Evolutionary conservation across 495 filamentous ascomycete species (phyloP).

Genomic region (Hypomontagnella submonticulosa): DNA sequence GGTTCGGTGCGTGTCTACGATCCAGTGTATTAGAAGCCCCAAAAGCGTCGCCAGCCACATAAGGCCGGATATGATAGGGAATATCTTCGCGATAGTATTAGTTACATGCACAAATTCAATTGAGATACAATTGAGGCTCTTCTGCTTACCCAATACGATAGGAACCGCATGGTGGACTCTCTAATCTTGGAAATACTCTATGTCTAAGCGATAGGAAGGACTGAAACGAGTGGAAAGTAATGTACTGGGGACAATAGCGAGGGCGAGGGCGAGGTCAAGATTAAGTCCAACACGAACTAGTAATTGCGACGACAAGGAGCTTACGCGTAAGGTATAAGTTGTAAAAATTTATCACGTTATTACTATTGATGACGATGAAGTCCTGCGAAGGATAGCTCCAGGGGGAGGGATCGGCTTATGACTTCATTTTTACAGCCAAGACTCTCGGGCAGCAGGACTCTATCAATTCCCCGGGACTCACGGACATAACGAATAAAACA

Average conservation of each 20-base stretch:
- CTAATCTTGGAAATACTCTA: conserved; percentile 2
- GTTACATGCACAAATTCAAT: conserved; percentile 11
- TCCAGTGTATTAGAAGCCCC: conserved; percentile 70
- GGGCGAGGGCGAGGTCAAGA: background rate
- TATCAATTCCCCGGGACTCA: conserved; percentile 18
- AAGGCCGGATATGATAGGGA: conserved; percentile 80
- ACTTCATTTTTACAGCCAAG: conserved; percentile 34
- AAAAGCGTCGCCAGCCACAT: conserved; percentile 79
- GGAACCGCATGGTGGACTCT: conserved; percentile 71
- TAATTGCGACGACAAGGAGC: conserved; percentile 17
- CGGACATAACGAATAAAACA: conserved; percentile 14
- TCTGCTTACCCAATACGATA: conserved; percentile 64
- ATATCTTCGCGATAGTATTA: conserved; percentile 61
- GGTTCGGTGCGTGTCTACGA: conserved; percentile 62
- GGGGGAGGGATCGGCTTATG: conserved; percentile 34
- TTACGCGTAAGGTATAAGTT: conserved; percentile 23
- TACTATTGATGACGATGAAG: conserved; percentile 29
- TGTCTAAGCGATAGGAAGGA: conserved; percentile 5
- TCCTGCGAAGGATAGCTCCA: conserved; percentile 22
- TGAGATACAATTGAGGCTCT: conserved; percentile 1
- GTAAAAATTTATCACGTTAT: conserved; percentile 22
- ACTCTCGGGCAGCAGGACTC: conserved; percentile 20
- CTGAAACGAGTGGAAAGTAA: conserved; percentile 14
- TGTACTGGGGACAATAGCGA: no score
- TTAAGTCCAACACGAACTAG: conserved; percentile 5